These are phyloP conservation scores for Clitopilus hobsonii DNA, from an alignment of 768 basidiomycete species.

Conservation along the genomic window DNA sequence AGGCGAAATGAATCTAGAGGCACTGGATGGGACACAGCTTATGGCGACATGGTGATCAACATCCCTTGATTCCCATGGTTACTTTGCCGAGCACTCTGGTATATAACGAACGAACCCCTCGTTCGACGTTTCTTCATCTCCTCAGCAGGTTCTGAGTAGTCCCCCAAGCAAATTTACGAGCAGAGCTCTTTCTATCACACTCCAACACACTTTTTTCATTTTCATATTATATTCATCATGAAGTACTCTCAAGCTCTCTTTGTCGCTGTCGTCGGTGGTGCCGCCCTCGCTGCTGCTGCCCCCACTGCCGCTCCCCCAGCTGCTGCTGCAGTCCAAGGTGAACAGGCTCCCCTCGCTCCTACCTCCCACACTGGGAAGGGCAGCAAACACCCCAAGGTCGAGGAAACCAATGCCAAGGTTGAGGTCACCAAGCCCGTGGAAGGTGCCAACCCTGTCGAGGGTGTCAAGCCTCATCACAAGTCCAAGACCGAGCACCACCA, in stretches of 20 bases:
- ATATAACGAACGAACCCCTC: not conserved
- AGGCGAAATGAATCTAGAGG: not conserved
- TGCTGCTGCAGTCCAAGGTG: not conserved
- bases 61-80: not conserved
- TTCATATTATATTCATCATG: slow-evolving; percentile 8
- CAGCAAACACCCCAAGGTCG: not conserved
- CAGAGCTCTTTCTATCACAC: slow-evolving; percentile 5
- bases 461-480: too few species aligned
- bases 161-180: not conserved
- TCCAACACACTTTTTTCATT: slow-evolving; percentile 3
- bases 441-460: too few species aligned
- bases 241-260: slow-evolving; percentile 14
- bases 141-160: slow-evolving; percentile 1
- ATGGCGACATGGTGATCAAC: not conserved
- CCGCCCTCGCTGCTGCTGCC: slow-evolving; percentile 10
- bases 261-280: slow-evolving; percentile 10
- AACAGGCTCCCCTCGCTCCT: not conserved
- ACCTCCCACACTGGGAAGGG: not conserved
- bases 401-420: too few species aligned
- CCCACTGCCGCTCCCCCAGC: not conserved
- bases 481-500: too few species aligned
- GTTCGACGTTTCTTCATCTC: not conserved
- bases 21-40: not conserved
- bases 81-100: not conserved
- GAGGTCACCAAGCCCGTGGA: too few species aligned